Percentiles rank a stretch among this genome's conserved stretches.
Evolutionary conservation across 306 rosid species (phyloP).

Genomic region (Phaseolus lunatus): DNA sequence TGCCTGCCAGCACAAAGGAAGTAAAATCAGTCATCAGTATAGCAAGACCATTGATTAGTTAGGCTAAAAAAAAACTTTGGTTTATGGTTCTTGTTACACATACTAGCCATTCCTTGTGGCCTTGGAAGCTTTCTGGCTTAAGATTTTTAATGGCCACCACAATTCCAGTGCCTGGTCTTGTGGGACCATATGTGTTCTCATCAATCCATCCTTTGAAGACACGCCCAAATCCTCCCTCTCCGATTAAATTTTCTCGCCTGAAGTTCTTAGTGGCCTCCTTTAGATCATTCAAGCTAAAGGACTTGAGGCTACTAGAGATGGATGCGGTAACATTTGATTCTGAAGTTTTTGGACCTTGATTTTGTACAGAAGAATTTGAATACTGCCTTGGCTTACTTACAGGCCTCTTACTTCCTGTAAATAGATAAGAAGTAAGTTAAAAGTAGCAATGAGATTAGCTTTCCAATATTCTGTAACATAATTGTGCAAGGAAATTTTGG

Average conservation of each 20-base stretch:
- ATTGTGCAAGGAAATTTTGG: background rate
- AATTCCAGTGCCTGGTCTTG: constrained; percentile 82
- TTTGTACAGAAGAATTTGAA: constrained; percentile 42
- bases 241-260: constrained; percentile 71
- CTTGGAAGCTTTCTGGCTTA: constrained; percentile 90
- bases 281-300: constrained; percentile 81
- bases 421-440: constrained; percentile 16
- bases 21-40: constrained; percentile 30
- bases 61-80: background rate
- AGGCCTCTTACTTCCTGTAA: constrained; percentile 55
- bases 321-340: constrained; percentile 45
- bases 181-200: constrained; percentile 67
- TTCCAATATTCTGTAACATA: too few relatives aligned
- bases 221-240: constrained; percentile 95
- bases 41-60: constrained; percentile 17
- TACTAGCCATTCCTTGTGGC: constrained; percentile 99
- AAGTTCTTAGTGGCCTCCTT: constrained; percentile 87
- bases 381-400: constrained; percentile 45
- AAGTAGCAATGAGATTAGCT: constrained; percentile 32
- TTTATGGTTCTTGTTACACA: constrained; percentile 49
- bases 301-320: constrained; percentile 57
- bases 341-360: constrained; percentile 14
- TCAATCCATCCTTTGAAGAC: constrained; percentile 96
- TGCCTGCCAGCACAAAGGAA: constrained; percentile 63
- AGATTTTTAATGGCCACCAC: constrained; percentile 93